A percentile compares a stretch with the other conserved stretches of the same genome.
These are phyloP conservation scores for Helminthosporium solani DNA, from an alignment of 2,329 filamentous ascomycete genomes.

Conservation along the genomic window DNA sequence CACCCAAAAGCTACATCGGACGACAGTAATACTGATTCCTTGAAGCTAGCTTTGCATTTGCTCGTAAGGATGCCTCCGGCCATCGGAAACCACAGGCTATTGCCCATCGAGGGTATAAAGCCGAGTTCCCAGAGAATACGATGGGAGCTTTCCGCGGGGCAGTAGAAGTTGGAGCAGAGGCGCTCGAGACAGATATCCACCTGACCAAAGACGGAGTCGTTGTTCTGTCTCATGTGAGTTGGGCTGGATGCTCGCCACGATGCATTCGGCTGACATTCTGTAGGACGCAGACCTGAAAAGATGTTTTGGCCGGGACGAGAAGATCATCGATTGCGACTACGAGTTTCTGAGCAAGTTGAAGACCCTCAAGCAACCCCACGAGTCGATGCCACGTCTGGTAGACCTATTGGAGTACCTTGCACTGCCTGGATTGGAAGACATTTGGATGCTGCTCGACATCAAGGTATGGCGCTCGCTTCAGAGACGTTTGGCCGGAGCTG, in stretches of 20 bases:
- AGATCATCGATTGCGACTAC: constrained; percentile 76
- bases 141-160: constrained; percentile 76
- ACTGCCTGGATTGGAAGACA: constrained; percentile 61
- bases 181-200: constrained; percentile 86
- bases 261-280: constrained; percentile 7
- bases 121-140: constrained; percentile 79
- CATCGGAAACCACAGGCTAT: constrained; percentile 66
- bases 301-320: constrained; percentile 74
- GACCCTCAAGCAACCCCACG: constrained; percentile 66
- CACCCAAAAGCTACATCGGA: too few species aligned
- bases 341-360: constrained; percentile 66
- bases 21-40: constrained; percentile 13
- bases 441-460: constrained; percentile 86
- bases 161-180: constrained; percentile 71
- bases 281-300: constrained; percentile 75
- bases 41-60: constrained; percentile 39
- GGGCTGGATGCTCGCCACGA: neutral
- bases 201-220: constrained; percentile 79
- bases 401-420: constrained; percentile 75
- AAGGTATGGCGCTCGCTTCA: constrained; percentile 59
- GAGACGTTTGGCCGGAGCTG: constrained; percentile 1
- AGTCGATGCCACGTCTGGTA: constrained; percentile 69
- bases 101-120: constrained; percentile 77
- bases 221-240: constrained; percentile 74
- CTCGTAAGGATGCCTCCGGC: constrained; percentile 37